A percentile compares a stretch with the other conserved stretches of the same genome.
phyloP scores from a whole-genome alignment of 2,329 filamentous ascomycete species.

The Fusarium sp. region DNA sequence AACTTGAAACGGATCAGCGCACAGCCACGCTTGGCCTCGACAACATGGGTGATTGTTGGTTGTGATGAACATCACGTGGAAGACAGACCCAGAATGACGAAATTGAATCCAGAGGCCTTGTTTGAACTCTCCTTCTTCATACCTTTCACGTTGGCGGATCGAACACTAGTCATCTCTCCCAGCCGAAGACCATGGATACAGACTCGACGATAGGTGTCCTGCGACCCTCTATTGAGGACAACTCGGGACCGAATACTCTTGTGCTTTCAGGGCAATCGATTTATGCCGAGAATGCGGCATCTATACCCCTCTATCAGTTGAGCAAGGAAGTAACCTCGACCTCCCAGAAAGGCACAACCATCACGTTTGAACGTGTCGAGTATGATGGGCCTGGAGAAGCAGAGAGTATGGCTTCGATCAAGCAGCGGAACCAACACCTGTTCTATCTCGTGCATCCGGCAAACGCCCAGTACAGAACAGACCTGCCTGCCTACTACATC shows the following conservation, averaged over 20 bases:
- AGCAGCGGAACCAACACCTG: neutral
- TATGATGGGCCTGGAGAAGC: neutral
- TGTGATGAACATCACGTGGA: neutral
- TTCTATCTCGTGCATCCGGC: conserved; percentile 27
- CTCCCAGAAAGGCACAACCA: conserved; percentile 11
- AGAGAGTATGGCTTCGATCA: neutral
- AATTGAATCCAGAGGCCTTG: neutral
- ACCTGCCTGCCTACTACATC: conserved; percentile 20
- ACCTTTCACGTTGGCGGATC: neutral
- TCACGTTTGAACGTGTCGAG: conserved; percentile 24
- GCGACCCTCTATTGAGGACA: too few relatives aligned
- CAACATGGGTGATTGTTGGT: neutral
- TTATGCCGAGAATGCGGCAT: neutral
- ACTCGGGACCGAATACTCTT: neutral
- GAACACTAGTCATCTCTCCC: neutral
- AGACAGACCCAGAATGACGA: neutral
- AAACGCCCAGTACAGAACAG: neutral
- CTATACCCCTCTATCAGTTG: conserved; percentile 21
- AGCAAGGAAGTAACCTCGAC: conserved; percentile 8
- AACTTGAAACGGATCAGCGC: neutral
- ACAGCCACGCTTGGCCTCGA: neutral
- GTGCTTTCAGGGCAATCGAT: conserved; percentile 20
- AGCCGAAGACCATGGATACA: neutral
- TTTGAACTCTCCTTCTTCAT: neutral
- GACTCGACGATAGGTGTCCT: neutral